Conservation (phyloP, 2,329 filamentous ascomycete species). For the Cladosporium austrohemisphaericum region DNA sequence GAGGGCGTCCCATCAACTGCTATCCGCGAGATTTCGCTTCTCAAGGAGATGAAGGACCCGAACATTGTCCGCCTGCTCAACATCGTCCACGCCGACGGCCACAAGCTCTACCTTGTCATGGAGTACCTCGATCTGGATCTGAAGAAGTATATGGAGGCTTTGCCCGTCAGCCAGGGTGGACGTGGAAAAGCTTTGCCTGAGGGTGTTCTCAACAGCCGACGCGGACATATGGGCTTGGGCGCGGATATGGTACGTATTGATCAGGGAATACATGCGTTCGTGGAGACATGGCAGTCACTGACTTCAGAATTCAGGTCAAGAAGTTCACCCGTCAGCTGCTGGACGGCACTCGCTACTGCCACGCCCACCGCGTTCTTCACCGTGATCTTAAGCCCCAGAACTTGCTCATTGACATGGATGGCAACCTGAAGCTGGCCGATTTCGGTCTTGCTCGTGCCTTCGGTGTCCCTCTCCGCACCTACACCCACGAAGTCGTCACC, state of each 20-base stretch:
- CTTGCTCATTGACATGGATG: slow-evolving; percentile 77
- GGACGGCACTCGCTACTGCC: slow-evolving; percentile 81
- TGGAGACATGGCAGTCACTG: background rate
- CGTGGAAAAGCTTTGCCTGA: slow-evolving; percentile 82
- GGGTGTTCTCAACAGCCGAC: slow-evolving; percentile 56
- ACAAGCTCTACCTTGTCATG: slow-evolving; percentile 90
- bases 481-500: slow-evolving; percentile 92
- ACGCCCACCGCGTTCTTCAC: slow-evolving; percentile 81
- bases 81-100: slow-evolving; percentile 90
- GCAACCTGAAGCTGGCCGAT: slow-evolving; percentile 86
- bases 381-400: slow-evolving; percentile 91
- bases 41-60: slow-evolving; percentile 91
- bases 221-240: slow-evolving; percentile 66
- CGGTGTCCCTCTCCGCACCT: slow-evolving; percentile 83
- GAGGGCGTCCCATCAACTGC: slow-evolving; percentile 90
- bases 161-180: slow-evolving; percentile 78
- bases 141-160: slow-evolving; percentile 94
- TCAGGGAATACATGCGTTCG: background rate
- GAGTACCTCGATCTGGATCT: slow-evolving; percentile 88
- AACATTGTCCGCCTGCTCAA: slow-evolving; percentile 86
- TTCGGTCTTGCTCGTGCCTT: slow-evolving; percentile 88
- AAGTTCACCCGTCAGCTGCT: slow-evolving; percentile 90
- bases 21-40: slow-evolving; percentile 87
- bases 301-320: slow-evolving; percentile 54
- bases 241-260: slow-evolving; percentile 56